Evolutionary conservation across 2,329 filamentous ascomycete genomes (phyloP).

Genomic region (Colletotrichum australisinense): DNA sequence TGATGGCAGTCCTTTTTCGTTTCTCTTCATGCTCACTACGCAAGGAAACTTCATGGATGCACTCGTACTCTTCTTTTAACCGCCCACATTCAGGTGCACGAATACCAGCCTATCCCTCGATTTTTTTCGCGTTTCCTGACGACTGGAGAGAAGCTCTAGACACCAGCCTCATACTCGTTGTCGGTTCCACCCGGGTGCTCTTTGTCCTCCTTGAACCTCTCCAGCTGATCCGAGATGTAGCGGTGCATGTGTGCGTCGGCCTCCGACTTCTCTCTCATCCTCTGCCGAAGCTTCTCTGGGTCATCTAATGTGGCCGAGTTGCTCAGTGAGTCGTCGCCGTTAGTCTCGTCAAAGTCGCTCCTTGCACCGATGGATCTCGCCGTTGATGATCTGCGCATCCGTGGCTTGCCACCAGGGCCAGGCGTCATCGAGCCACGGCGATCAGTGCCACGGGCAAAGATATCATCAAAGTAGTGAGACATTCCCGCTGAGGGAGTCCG

Average conservation of each 20-base stretch:
- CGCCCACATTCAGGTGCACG: neutral
- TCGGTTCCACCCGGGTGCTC: constrained; percentile 43
- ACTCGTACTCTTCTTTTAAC: neutral
- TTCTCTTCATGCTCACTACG: neutral
- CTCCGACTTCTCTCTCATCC: constrained; percentile 60
- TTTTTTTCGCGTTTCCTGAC: neutral
- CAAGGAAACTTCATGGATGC: constrained; percentile 14
- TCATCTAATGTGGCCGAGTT: constrained; percentile 30
- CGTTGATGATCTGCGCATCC: constrained; percentile 82
- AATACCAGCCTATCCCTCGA: neutral
- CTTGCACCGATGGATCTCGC: constrained; percentile 85
- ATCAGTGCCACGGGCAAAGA: constrained; percentile 71
- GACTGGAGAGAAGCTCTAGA: neutral
- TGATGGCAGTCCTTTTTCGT: neutral
- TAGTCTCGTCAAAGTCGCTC: constrained; percentile 77
- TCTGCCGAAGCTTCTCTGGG: constrained; percentile 57
- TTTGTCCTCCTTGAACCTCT: constrained; percentile 66
- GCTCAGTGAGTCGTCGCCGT: constrained; percentile 53
- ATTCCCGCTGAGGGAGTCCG: constrained; percentile 86
- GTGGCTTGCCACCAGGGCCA: constrained; percentile 50
- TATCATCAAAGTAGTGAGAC: constrained; percentile 95
- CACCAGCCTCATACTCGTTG: constrained; percentile 60
- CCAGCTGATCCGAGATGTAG: constrained; percentile 85
- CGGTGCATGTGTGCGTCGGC: constrained; percentile 79
- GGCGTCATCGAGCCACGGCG: constrained; percentile 49